phyloP scores from a whole-genome alignment of 2,329 filamentous ascomycete species.

The Penicillium palitans region DNA sequence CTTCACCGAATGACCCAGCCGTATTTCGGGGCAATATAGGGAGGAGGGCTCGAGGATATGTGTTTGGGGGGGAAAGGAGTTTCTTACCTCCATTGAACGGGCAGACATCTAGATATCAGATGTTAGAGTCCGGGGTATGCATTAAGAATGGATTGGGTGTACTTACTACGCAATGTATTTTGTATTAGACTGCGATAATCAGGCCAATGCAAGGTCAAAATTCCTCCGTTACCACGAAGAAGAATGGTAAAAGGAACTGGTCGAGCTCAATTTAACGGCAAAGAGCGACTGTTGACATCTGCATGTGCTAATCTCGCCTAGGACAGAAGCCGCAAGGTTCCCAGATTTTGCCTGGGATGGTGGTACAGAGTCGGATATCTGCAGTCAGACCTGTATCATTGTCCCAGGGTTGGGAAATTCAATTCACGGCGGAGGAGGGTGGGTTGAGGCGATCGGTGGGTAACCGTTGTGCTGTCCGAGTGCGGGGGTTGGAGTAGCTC shows the following conservation, averaged over 20 bases:
- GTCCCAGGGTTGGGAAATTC: background rate
- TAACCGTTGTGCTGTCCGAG: constrained; percentile 4
- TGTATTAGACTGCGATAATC: background rate
- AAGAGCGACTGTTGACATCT: constrained; percentile 5
- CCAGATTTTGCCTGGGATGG: constrained; percentile 1
- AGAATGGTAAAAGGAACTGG: constrained; percentile 3
- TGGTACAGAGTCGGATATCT: constrained; percentile 7
- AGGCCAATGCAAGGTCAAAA: background rate
- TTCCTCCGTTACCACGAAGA: background rate
- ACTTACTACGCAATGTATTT: constrained; percentile 5
- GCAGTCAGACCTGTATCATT: constrained; percentile 10
- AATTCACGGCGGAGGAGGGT: background rate
- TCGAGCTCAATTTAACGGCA: constrained; percentile 11
- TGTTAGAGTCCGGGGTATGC: background rate
- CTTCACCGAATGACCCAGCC: constrained; percentile 8
- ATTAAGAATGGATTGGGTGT: no score
- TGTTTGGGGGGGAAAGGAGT: background rate
- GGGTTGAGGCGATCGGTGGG: background rate
- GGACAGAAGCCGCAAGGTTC: constrained; percentile 1
- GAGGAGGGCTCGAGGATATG: background rate
- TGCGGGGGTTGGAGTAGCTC: constrained; percentile 15
- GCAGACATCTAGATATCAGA: background rate
- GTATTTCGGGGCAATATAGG: background rate
- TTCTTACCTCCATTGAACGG: constrained; percentile 16
- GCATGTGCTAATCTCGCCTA: constrained; percentile 11